phyloP scores from a whole-genome alignment of 2,329 filamentous ascomycete species.

The Calonectria multiphialidica region DNA sequence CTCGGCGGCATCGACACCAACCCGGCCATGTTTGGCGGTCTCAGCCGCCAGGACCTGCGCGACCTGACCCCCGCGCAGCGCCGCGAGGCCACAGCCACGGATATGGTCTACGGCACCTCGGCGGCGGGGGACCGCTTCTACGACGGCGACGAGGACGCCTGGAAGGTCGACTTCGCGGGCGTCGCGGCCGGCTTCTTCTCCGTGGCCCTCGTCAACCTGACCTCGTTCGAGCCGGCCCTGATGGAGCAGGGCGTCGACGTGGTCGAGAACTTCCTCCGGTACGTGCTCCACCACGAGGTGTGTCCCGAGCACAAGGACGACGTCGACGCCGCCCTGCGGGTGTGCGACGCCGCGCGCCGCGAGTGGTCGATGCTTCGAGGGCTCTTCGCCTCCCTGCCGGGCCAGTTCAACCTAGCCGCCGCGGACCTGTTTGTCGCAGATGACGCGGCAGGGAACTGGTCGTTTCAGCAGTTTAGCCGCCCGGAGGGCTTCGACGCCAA shows the following conservation, averaged over 20 bases:
- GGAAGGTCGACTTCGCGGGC: conserved; percentile 84
- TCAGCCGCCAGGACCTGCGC: conserved; percentile 66
- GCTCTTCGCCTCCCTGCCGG: conserved; percentile 71
- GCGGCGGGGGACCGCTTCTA: conserved; percentile 61
- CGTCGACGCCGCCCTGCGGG: conserved; percentile 71
- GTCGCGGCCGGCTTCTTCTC: conserved; percentile 85
- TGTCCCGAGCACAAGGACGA: conserved; percentile 83
- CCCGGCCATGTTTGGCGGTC: conserved; percentile 69
- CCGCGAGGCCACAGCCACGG: conserved; percentile 72
- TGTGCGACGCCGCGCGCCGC: conserved; percentile 75
- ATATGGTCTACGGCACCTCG: conserved; percentile 64
- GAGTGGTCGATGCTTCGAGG: conserved; percentile 74
- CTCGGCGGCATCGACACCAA: conserved; percentile 82
- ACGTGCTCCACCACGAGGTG: conserved; percentile 85
- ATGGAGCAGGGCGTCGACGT: conserved; percentile 73
- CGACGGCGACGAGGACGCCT: conserved; percentile 65
- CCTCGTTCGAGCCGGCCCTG: conserved; percentile 65
- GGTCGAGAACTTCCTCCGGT: conserved; percentile 89
- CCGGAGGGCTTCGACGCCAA: conserved; percentile 58
- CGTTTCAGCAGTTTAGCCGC: conserved; percentile 39
- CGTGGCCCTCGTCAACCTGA: conserved; percentile 65
- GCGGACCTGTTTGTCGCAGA: conserved; percentile 72
- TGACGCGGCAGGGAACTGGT: conserved; percentile 45
- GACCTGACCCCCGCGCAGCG: conserved; percentile 72
- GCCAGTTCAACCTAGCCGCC: conserved; percentile 84